phyloP scores from a whole-genome alignment of 2,329 filamentous ascomycete genomes.

The Chalaropsis ovoidea region DNA sequence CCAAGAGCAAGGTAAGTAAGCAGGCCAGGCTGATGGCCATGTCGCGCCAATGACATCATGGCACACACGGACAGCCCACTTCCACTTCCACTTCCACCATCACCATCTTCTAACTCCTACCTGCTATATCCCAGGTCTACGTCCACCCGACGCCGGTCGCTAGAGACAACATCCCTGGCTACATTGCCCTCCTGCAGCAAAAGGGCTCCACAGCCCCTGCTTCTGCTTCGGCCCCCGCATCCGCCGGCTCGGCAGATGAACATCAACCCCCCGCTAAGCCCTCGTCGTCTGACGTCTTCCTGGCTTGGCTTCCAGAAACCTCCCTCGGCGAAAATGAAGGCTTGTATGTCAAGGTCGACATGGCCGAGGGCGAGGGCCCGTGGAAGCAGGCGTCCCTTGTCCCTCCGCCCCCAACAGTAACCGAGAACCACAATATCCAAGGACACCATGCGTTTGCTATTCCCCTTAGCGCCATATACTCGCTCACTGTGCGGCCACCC shows the following conservation, averaged over 20 bases:
- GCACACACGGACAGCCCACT: background rate
- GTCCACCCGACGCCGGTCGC: slow-evolving; percentile 86
- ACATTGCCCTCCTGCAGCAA: slow-evolving; percentile 86
- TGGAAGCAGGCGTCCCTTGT: slow-evolving; percentile 84
- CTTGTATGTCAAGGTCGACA: slow-evolving; percentile 92
- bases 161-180: slow-evolving; percentile 92
- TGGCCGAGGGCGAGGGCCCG: slow-evolving; percentile 67
- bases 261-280: slow-evolving; percentile 33
- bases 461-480: slow-evolving; percentile 82
- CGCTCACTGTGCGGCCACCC: slow-evolving; percentile 77
- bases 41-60: background rate
- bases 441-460: slow-evolving; percentile 87
- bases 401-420: slow-evolving; percentile 78
- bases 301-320: slow-evolving; percentile 89
- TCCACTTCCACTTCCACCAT: too few relatives aligned
- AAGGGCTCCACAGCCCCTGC: slow-evolving; percentile 47
- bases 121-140: slow-evolving; percentile 59
- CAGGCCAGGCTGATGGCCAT: background rate
- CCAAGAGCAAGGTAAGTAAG: slow-evolving; percentile 77
- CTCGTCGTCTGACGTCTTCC: slow-evolving; percentile 61
- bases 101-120: background rate
- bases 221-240: slow-evolving; percentile 26
- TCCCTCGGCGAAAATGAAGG: slow-evolving; percentile 75
- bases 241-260: background rate
- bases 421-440: slow-evolving; percentile 50